Percentiles rank a stretch among this genome's conserved stretches.
Evolutionary conservation across 1,139 yeast species (phyloP).

Genomic region (Lodderomyces elongisporus): DNA sequence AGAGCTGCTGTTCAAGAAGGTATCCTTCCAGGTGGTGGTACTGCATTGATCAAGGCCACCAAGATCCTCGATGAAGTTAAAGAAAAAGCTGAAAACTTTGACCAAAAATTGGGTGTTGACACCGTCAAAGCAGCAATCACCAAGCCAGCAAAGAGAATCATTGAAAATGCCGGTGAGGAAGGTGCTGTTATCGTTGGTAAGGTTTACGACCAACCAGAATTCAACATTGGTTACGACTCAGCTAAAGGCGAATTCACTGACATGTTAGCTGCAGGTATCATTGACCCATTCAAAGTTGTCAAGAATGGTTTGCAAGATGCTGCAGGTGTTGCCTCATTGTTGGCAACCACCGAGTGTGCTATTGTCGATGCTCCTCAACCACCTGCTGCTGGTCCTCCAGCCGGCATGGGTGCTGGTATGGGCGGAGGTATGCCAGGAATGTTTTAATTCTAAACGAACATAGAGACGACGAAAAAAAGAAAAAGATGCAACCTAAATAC

Average conservation of each 20-base stretch:
- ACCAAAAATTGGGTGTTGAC: slow-evolving; percentile 96
- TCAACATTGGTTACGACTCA: slow-evolving; percentile 91
- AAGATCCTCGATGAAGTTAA: slow-evolving; percentile 71
- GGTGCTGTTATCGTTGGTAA: slow-evolving; percentile 97
- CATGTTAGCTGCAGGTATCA: slow-evolving; percentile 96
- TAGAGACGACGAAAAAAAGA: slow-evolving; percentile 1
- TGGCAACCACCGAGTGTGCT: slow-evolving; percentile 99
- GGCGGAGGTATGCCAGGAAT: slow-evolving; percentile 38
- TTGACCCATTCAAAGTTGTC: slow-evolving; percentile 98
- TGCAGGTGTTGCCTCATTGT: slow-evolving; percentile 93
- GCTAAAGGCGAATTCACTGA: slow-evolving; percentile 92
- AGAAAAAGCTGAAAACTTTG: slow-evolving; percentile 74
- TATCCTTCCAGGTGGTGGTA: slow-evolving; percentile 99
- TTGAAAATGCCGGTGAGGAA: slow-evolving; percentile 98
- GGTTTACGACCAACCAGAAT: slow-evolving; percentile 79
- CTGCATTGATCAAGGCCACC: slow-evolving; percentile 94
- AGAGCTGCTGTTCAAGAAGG: slow-evolving; percentile 99
- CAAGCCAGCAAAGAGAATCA: slow-evolving; percentile 94
- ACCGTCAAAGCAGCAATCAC: slow-evolving; percentile 93
- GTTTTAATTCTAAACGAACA: slow-evolving; percentile 9
- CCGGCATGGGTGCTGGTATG: slow-evolving; percentile 30
- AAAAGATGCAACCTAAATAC: no score
- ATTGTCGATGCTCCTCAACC: slow-evolving; percentile 91
- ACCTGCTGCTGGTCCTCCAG: slow-evolving; percentile 57
- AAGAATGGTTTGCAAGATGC: slow-evolving; percentile 97